phyloP scores from a whole-genome alignment of 129 eudicot species.

The Logfia minima region DNA sequence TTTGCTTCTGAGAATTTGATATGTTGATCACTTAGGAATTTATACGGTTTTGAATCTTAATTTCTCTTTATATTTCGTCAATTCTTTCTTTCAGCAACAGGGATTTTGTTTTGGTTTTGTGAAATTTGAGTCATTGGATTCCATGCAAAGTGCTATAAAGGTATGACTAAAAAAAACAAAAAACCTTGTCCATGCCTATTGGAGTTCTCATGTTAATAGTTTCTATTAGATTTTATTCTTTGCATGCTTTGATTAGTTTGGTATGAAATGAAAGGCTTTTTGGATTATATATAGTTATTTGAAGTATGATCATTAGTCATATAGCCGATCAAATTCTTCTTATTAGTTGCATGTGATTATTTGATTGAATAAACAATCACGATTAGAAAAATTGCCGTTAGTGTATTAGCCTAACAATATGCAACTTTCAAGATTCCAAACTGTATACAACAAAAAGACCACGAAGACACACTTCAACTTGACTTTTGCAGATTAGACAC shows the following conservation, averaged over 20 bases:
- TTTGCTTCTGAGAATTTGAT: conserved; percentile 18
- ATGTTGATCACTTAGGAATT: not conserved
- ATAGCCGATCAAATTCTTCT: not conserved
- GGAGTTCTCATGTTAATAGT: not conserved
- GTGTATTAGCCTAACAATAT: conserved; percentile 16
- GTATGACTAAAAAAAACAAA: conserved; percentile 28
- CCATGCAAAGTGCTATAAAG: conserved; percentile 84
- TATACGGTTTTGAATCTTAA: not conserved
- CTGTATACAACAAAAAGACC: conserved; percentile 17
- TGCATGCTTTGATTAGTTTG: not conserved
- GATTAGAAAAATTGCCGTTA: not conserved
- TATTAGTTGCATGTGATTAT: not conserved
- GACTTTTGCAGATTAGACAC: conserved; percentile 74
- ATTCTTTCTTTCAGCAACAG: conserved; percentile 49
- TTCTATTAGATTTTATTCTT: not conserved
- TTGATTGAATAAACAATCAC: not conserved
- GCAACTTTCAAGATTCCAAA: conserved; percentile 22
- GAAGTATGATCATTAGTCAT: not conserved
- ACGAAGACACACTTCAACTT: conserved; percentile 26
- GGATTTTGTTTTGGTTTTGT: conserved; percentile 89
- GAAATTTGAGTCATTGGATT: conserved; percentile 62
- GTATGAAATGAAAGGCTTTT: not conserved
- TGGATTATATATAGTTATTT: not conserved
- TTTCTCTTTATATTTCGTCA: not conserved
- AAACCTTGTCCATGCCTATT: not conserved